Evolutionary conservation across 2,329 filamentous ascomycete genomes (phyloP), one percentile per base, ranked within the genome.

Genomic region (Trichophyton equinum): DNA sequence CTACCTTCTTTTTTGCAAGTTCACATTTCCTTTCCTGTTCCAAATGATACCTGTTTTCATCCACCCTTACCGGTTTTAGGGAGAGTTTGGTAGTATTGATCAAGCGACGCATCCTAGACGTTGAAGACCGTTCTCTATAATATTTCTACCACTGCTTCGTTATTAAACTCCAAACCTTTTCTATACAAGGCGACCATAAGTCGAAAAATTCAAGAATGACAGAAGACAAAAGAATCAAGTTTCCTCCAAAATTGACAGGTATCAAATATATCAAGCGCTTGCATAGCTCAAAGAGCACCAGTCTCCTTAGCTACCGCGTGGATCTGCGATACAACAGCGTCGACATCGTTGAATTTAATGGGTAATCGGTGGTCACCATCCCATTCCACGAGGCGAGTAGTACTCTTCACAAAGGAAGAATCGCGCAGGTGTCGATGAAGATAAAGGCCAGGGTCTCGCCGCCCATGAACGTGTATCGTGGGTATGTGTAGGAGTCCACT

Each of bases 351-450:
- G 22, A 74, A 76, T 76, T 87, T 88, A 62, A 91, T 79, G 1
- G 87, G 86, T 57, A 92, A 76, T 4, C 88, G 75, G 70, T 92
- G 88, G 1, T 78, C 79, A 0, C 86, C 88, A 61, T 88, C 81
- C 88, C 88, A 91, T 70, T 90, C 85, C 1, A 91, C 71, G 53
- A 90, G 63, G 44, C 73, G 78, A 4, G 80, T 75, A 2, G 75
- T 82, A 0, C 76, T 78, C 8, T 75, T 68, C 57, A 82, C 77
- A 68, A 84, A 88, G 69, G 85, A 90, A 58, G 81, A 72, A 7
- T 81, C 71, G 58, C 83, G 68, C 65, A 86, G 67, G 68, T 78
- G 74, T 60, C 79, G 73, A 68, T 88, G 86, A 51, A 82, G 72
- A 62, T 81, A 74, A 25, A 90, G 67, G 0, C 83, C 84, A 0